phyloP scores from a whole-genome alignment of 305 asterid genomes.

The Rubia occidens region DNA sequence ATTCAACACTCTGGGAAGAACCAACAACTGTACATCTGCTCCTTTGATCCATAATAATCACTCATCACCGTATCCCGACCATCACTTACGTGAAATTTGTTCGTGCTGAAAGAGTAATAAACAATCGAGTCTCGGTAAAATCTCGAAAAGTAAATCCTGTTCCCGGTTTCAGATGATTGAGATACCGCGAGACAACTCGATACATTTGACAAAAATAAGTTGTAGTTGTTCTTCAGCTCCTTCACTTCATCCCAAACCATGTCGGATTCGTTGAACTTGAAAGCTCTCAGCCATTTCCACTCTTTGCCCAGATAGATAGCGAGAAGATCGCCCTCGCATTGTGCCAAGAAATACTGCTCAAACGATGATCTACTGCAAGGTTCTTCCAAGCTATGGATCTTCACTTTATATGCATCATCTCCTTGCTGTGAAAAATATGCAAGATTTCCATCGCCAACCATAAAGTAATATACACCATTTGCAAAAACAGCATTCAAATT shows the following conservation, averaged over 20 bases:
- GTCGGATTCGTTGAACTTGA: background rate
- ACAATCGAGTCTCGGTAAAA: background rate
- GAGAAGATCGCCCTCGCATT: background rate
- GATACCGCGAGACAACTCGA: background rate
- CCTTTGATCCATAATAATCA: too few species aligned
- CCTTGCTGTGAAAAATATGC: background rate
- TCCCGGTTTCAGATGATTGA: background rate
- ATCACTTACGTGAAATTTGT: background rate
- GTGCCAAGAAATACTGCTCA: background rate
- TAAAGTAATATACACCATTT: background rate
- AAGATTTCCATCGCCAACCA: background rate
- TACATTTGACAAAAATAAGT: background rate
- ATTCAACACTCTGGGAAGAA: too few species aligned
- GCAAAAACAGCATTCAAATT: background rate
- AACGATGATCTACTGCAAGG: background rate
- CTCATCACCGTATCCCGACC: too few species aligned
- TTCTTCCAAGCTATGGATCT: background rate
- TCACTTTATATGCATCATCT: background rate
- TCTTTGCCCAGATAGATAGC: background rate
- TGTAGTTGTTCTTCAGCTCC: background rate
- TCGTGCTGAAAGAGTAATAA: background rate
- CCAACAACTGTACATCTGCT: too few species aligned
- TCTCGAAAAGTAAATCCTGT: background rate
- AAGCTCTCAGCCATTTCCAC: background rate
- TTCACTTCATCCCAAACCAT: background rate